phyloP scores from a whole-genome alignment of 805 yeast species.

The Candida nanaspora region DNA sequence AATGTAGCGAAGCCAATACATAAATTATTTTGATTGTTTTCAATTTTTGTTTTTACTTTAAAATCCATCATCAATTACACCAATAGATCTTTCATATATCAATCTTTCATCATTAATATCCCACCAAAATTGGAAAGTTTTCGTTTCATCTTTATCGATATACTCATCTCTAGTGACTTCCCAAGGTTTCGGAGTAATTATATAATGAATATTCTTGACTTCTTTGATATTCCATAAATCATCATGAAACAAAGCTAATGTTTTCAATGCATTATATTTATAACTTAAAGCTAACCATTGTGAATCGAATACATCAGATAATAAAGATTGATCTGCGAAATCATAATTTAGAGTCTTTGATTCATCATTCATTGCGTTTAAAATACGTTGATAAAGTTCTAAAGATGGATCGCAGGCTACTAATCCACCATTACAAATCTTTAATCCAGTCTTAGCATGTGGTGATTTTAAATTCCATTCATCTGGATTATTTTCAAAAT shows the following conservation, averaged over 20 bases:
- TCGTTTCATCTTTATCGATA: slow-evolving; percentile 29
- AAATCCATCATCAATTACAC: slow-evolving; percentile 13
- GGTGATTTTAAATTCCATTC: slow-evolving; percentile 33
- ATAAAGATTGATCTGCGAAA: slow-evolving; percentile 52
- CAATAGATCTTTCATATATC: slow-evolving; percentile 3
- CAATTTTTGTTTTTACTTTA: too few relatives aligned
- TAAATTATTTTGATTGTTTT: too few relatives aligned
- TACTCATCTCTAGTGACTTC: slow-evolving; percentile 26
- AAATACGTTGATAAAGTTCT: slow-evolving; percentile 31
- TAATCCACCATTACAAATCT: slow-evolving; percentile 54
- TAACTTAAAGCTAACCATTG: slow-evolving; percentile 47
- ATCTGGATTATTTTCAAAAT: slow-evolving; percentile 6
- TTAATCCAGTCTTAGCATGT: slow-evolving; percentile 30
- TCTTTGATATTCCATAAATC: slow-evolving; percentile 39
- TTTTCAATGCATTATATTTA: slow-evolving; percentile 50
- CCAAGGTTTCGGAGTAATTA: slow-evolving; percentile 58
- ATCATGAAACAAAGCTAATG: slow-evolving; percentile 36
- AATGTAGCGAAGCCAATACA: too few relatives aligned
- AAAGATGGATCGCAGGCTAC: slow-evolving; percentile 40
- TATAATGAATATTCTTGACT: slow-evolving; percentile 53
- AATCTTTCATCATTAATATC: slow-evolving; percentile 32
- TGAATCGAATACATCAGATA: slow-evolving; percentile 44
- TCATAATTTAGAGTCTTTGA: slow-evolving; percentile 33
- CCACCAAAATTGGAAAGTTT: slow-evolving; percentile 47
- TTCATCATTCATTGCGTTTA: slow-evolving; percentile 32